phyloP scores from a whole-genome alignment of 805 yeast genomes.

The Myxozyma nipponensis region DNA sequence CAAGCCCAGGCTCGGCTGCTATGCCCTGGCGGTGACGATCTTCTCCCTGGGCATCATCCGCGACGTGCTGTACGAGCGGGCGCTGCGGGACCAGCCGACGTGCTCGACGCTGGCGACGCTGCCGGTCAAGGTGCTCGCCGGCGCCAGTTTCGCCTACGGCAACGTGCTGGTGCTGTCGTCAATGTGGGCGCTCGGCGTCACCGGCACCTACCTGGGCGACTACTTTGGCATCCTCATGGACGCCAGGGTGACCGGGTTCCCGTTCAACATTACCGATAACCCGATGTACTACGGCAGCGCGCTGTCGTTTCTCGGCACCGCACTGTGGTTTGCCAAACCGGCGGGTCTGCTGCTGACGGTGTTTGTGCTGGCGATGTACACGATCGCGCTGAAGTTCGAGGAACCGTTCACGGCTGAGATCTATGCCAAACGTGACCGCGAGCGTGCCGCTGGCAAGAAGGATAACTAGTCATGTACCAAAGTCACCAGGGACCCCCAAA shows the following conservation, averaged over 20 bases:
- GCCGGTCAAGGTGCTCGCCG: constrained; percentile 50
- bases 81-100: constrained; percentile 68
- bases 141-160: constrained; percentile 58
- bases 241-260: constrained; percentile 84
- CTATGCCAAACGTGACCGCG: constrained; percentile 66
- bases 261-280: constrained; percentile 83
- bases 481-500: not conserved
- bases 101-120: constrained; percentile 60
- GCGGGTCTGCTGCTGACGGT: constrained; percentile 74
- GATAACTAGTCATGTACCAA: constrained; percentile 7
- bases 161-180: constrained; percentile 76
- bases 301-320: constrained; percentile 84
- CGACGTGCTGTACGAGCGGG: constrained; percentile 68
- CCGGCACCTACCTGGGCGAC: constrained; percentile 97
- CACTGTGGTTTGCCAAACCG: constrained; percentile 78
- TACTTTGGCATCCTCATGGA: constrained; percentile 95
- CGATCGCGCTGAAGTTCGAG: constrained; percentile 78
- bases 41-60: constrained; percentile 81
- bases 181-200: constrained; percentile 89
- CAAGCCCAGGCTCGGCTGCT: constrained; percentile 70
- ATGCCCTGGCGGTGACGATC: constrained; percentile 73
- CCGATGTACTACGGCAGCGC: constrained; percentile 97
- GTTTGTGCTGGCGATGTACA: constrained; percentile 77
- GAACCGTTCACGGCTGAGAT: constrained; percentile 95
- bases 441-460: constrained; percentile 34